Evolutionary conservation across 495 filamentous ascomycete genomes (phyloP).

Genomic region (Coniosporium apollinis): DNA sequence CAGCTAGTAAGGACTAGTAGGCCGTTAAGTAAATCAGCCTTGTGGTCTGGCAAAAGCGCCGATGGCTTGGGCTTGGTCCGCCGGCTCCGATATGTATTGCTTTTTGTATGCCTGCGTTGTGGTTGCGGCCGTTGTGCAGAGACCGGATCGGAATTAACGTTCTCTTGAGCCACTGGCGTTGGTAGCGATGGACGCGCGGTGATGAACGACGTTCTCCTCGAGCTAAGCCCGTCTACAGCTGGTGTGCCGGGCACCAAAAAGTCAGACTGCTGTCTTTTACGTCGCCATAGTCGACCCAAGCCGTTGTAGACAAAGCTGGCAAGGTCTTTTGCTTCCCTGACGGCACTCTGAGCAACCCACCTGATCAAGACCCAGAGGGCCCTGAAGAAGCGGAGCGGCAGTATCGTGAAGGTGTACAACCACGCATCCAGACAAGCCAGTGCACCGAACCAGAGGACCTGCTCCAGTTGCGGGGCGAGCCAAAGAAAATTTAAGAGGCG

Average conservation of each 20-base stretch:
- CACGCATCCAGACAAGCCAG: constrained; percentile 91
- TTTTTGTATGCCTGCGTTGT: constrained; percentile 13
- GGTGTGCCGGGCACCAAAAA: constrained; percentile 12
- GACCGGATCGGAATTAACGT: neutral
- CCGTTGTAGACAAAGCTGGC: constrained; percentile 58
- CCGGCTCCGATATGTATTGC: constrained; percentile 39
- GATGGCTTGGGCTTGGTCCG: constrained; percentile 74
- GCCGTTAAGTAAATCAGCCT: constrained; percentile 87
- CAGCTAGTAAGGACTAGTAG: constrained; percentile 71
- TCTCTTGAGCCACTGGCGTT: neutral
- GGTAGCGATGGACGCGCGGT: neutral
- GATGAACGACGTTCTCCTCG: constrained; percentile 20
- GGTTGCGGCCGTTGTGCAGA: neutral
- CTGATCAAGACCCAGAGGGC: constrained; percentile 56
- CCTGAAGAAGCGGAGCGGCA: constrained; percentile 79
- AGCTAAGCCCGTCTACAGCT: constrained; percentile 14
- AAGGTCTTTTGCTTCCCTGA: constrained; percentile 48
- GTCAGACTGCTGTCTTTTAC: constrained; percentile 28
- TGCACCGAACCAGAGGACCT: constrained; percentile 69
- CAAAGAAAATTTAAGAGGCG: constrained; percentile 79
- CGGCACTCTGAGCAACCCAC: constrained; percentile 52
- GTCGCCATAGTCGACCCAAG: constrained; percentile 56
- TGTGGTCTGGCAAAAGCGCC: constrained; percentile 67
- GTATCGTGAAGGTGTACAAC: constrained; percentile 89
- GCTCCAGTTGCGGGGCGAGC: constrained; percentile 69